Conservation (phyloP, 2,329 filamentous ascomycete genomes). For the Fusarium oxysporum region DNA sequence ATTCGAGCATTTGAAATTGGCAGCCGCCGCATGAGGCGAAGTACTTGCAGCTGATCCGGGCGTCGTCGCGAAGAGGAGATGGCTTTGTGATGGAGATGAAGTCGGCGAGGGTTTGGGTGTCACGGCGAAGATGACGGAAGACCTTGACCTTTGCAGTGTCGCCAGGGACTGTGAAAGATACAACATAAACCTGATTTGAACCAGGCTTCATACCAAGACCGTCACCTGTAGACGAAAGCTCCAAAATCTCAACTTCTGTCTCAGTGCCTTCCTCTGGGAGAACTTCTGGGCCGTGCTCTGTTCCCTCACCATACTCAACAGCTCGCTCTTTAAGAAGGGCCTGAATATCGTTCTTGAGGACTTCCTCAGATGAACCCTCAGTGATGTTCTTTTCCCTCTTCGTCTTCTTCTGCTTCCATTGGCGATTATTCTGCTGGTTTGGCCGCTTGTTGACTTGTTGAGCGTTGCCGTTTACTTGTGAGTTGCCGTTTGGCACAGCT, state of each 20-base stretch:
- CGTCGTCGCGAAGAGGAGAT: constrained; percentile 80
- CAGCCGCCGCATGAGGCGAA: constrained; percentile 90
- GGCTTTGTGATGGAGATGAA: constrained; percentile 81
- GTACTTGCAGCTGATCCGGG: constrained; percentile 83
- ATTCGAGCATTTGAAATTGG: constrained; percentile 97
- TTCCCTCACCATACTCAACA: constrained; percentile 41
- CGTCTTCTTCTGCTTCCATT: constrained; percentile 61
- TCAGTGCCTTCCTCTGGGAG: constrained; percentile 78
- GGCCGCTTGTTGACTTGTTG: constrained; percentile 43
- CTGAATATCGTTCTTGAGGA: constrained; percentile 72
- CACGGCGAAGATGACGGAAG: constrained; percentile 73
- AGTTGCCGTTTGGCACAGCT: constrained; percentile 28
- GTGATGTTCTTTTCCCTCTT: constrained; percentile 71
- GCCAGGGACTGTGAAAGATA: constrained; percentile 89
- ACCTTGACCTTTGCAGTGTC: constrained; percentile 84
- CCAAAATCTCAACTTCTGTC: constrained; percentile 82
- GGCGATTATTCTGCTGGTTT: constrained; percentile 35
- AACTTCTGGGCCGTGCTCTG: constrained; percentile 47
- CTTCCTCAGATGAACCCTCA: constrained; percentile 73
- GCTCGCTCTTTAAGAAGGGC: constrained; percentile 61
- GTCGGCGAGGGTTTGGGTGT: constrained; percentile 82
- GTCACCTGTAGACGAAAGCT: constrained; percentile 92
- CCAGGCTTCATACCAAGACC: constrained; percentile 80
- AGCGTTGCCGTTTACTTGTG: constrained; percentile 20
- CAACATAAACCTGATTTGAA: constrained; percentile 78